Evolutionary conservation across 2,329 filamentous ascomycete genomes (phyloP).

Genomic region (Nemania sp.): DNA sequence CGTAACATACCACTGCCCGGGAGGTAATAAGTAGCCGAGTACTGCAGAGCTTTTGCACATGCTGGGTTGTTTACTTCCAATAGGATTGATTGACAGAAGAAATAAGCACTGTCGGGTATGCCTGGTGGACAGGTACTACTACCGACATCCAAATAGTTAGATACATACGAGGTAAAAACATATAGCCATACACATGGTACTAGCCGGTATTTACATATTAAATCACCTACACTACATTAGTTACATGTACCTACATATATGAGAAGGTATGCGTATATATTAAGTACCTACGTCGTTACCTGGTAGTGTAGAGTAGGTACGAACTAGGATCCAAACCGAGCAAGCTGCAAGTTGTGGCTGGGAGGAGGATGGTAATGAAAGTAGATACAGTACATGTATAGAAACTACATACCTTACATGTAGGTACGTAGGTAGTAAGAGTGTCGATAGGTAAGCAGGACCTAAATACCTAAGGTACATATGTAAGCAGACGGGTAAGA

Average conservation of each 20-base stretch:
- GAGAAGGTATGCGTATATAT: too few species aligned
- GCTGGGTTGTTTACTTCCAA: conserved; percentile 23
- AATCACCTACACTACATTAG: too few species aligned
- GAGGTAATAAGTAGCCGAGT: too few species aligned
- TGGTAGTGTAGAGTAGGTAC: too few species aligned
- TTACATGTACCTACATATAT: too few species aligned
- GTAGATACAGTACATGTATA: too few species aligned
- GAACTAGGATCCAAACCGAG: conserved; percentile 26
- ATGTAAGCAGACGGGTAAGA: background rate
- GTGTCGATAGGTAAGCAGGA: background rate
- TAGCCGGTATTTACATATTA: too few species aligned
- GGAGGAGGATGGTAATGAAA: conserved; percentile 5
- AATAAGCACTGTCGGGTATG: conserved; percentile 9
- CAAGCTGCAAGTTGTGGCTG: conserved; percentile 12
- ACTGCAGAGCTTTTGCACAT: too few species aligned
- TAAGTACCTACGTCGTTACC: too few species aligned
- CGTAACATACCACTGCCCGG: background rate
- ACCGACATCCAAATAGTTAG: background rate
- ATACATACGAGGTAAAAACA: too few species aligned
- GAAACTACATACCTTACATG: background rate
- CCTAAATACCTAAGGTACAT: background rate
- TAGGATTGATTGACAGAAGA: background rate
- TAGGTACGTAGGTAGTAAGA: conserved; percentile 3
- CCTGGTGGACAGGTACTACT: background rate
- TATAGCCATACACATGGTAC: too few species aligned